Evolutionary conservation across 345 rosid species (phyloP).

Genomic region (Populus euphratica): DNA sequence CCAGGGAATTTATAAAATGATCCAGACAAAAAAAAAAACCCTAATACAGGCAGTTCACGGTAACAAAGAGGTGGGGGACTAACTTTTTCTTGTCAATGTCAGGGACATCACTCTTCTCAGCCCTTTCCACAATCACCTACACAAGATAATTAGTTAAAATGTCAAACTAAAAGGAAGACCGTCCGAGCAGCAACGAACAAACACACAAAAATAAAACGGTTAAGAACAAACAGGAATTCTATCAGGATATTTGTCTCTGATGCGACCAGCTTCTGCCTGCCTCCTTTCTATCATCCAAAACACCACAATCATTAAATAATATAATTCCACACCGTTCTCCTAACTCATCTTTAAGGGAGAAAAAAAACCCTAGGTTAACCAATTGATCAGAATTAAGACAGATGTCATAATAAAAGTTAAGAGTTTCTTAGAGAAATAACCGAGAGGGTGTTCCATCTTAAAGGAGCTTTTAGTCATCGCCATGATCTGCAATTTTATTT

Average conservation of each 20-base stretch:
- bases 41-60: background rate
- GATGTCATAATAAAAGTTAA: background rate
- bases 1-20: too few relatives aligned
- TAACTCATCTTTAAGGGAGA: background rate
- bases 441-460: slow-evolving; percentile 92
- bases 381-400: background rate
- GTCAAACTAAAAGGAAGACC: background rate
- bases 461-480: slow-evolving; percentile 77
- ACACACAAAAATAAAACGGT: background rate
- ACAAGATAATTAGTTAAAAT: background rate
- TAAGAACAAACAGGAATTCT: slow-evolving; percentile 65
- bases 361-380: background rate
- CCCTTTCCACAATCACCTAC: slow-evolving; percentile 92
- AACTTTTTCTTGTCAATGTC: slow-evolving; percentile 96
- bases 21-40: background rate
- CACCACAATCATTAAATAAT: background rate
- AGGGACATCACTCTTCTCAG: slow-evolving; percentile 91
- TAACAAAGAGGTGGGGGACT: slow-evolving; percentile 14
- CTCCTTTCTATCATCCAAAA: slow-evolving; percentile 65
- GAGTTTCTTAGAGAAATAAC: slow-evolving; percentile 25
- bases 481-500: background rate
- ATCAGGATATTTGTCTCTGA: slow-evolving; percentile 92
- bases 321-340: background rate
- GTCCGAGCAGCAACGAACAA: background rate
- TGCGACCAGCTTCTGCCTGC: slow-evolving; percentile 90